Conservation (phyloP, 163 green algal species). For the Scenedesmus sp. region DNA sequence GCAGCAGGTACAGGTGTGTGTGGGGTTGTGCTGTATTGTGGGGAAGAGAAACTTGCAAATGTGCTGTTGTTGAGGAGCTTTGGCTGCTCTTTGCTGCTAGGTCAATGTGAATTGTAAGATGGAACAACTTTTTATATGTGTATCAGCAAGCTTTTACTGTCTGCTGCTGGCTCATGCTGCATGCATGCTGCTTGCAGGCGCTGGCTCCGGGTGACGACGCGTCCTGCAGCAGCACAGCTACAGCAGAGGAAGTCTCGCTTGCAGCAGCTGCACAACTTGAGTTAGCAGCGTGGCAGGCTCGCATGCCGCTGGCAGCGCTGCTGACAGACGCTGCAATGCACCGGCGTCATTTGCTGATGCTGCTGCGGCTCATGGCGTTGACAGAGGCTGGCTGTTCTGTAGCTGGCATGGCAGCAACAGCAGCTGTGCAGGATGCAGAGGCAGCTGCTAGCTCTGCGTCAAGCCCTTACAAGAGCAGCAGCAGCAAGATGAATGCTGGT, state of each 20-base stretch:
- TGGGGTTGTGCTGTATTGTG: background rate
- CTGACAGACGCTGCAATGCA: slow-evolving; percentile 6
- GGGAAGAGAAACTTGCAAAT: background rate
- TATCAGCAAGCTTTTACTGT: background rate
- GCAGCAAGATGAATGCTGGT: background rate
- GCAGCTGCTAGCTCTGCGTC: background rate
- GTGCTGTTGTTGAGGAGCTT: background rate
- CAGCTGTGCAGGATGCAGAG: background rate
- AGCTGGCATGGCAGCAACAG: background rate
- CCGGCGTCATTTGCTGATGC: background rate
- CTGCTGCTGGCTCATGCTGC: background rate
- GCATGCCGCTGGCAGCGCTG: background rate
- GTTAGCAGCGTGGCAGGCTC: slow-evolving; percentile 23
- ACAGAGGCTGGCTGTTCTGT: background rate
- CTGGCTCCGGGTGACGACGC: background rate
- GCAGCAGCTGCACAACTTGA: slow-evolving; percentile 28
- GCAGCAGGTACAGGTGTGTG: slow-evolving; percentile 2
- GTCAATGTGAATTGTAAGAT: no score
- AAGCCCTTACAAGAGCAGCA: background rate
- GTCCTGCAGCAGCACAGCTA: background rate
- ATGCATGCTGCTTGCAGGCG: background rate
- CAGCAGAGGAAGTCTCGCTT: background rate
- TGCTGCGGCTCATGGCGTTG: slow-evolving; percentile 30
- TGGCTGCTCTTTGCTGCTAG: background rate
- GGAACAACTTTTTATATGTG: no score